Evolutionary conservation across 805 yeast genomes (phyloP).

Genomic region (Teunomyces stri): DNA sequence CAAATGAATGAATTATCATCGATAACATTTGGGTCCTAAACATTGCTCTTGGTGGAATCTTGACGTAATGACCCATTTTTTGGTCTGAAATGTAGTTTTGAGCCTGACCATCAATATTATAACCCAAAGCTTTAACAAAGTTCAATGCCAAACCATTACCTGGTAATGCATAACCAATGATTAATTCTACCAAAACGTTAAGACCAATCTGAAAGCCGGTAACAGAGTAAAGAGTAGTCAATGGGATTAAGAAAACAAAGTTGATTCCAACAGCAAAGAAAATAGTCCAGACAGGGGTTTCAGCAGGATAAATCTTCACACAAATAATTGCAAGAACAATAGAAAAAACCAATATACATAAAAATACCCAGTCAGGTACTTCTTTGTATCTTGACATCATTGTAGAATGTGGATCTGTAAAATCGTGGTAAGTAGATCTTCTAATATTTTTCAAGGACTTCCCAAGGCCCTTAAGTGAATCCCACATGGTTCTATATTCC

Average conservation of each 20-base stretch:
- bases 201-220: constrained; percentile 34
- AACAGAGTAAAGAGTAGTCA: constrained; percentile 24
- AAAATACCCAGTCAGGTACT: constrained; percentile 34
- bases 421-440: constrained; percentile 29
- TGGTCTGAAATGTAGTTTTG: constrained; percentile 52
- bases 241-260: constrained; percentile 32
- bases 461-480: constrained; percentile 12
- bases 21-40: constrained; percentile 39
- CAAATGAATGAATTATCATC: constrained; percentile 18
- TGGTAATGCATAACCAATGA: constrained; percentile 37
- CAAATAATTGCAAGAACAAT: constrained; percentile 31
- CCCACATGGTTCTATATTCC: constrained; percentile 13
- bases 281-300: constrained; percentile 37
- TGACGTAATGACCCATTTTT: constrained; percentile 64
- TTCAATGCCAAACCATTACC: constrained; percentile 35
- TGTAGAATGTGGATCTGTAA: constrained; percentile 29
- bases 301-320: constrained; percentile 29
- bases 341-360: constrained; percentile 23
- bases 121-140: constrained; percentile 60
- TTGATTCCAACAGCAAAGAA: constrained; percentile 34
- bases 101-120: constrained; percentile 57
- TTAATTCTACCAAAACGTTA: constrained; percentile 36
- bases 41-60: constrained; percentile 59
- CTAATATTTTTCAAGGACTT: constrained; percentile 16
- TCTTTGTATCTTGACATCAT: constrained; percentile 34